Evolutionary conservation across 129 eudicot genomes (phyloP), one percentile per base, ranked within the genome.

Genomic region (Silybum marianum): DNA sequence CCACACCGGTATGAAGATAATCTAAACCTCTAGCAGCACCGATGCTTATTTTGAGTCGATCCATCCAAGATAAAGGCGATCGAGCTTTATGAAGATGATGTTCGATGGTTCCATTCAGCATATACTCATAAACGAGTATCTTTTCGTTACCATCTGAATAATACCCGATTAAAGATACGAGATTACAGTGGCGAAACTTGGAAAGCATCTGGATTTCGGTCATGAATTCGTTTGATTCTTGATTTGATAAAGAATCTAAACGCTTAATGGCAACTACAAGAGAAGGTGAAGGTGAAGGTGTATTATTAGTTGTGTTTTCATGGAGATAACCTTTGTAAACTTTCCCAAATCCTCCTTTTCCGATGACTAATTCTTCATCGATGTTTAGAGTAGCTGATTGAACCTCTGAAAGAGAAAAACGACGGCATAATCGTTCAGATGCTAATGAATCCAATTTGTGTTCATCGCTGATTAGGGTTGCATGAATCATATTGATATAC

Each of bases 121-220:
- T 78, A 73, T 84, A 89, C 22, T 86, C 90, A 7, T 84, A 89
- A 5, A 89, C 90, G 21, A 89, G 82, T 40, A 89, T 84, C 87
- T 80, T 75, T 67, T 89, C 88, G 0, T 79, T 18, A 9, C 14
- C 16, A 16, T 84, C 78, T 5, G 39, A 28, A 36, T 84, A 84
- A 38, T 16, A 51, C 22, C 63, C 63, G 22, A 51, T 62, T 25
- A 62, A 9, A 2, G 69, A 62, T 3, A 62, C 69, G 1, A 62
- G 13, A 62, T 19, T 21, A 62, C 69, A 22, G 24, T 62, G 69
- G 9, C 69, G 69, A 0, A 62, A 22, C 26, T 19, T 21, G 1
- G 69, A 62, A 62, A 62, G 69, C 69, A 62, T 62, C 69, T 62
- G 3, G 28, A 62, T 62, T n/a, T 62, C 69, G 1, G 69, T 9